Evolutionary conservation across 2,329 filamentous ascomycete genomes (phyloP).

Genomic region (Calonectria hongkongensis): DNA sequence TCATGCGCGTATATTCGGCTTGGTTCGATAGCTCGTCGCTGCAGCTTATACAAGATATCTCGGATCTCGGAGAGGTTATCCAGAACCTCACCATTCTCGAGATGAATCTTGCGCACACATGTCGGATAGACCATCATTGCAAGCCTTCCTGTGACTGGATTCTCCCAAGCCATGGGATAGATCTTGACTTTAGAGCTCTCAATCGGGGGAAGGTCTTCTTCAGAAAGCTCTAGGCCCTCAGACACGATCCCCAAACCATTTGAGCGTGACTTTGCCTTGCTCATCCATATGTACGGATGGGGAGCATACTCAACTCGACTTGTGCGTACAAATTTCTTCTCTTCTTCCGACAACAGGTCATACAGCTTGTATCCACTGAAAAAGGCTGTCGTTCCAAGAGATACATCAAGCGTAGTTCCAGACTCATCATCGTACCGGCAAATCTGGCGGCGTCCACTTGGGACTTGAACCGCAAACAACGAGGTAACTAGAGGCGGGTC

Average conservation of each 20-base stretch:
- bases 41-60: constrained; percentile 13
- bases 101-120: constrained; percentile 23
- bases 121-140: constrained; percentile 28
- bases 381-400: constrained; percentile 30
- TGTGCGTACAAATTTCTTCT: constrained; percentile 17
- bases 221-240: constrained; percentile 20
- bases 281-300: constrained; percentile 33
- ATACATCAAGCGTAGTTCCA: constrained; percentile 4
- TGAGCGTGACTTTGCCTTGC: constrained; percentile 25
- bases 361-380: constrained; percentile 29
- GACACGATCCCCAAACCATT: constrained; percentile 28
- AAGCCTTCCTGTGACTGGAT: constrained; percentile 6
- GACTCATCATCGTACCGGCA: constrained; percentile 30
- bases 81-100: constrained; percentile 9
- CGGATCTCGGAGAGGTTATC: constrained; percentile 1
- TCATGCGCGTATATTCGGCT: constrained; percentile 20
- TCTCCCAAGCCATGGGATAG: constrained; percentile 31
- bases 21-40: constrained; percentile 21
- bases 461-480: constrained; percentile 13
- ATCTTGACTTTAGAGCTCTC: constrained; percentile 17
- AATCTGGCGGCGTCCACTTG: constrained; percentile 29
- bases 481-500: constrained; percentile 31
- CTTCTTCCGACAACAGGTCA: constrained; percentile 25
- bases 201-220: not conserved
- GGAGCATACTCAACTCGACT: constrained; percentile 25